A percentile compares a stretch with the other conserved stretches of the same genome.
phyloP scores from a whole-genome alignment of 2,329 filamentous ascomycete species.

The Aspergillus unguis region DNA sequence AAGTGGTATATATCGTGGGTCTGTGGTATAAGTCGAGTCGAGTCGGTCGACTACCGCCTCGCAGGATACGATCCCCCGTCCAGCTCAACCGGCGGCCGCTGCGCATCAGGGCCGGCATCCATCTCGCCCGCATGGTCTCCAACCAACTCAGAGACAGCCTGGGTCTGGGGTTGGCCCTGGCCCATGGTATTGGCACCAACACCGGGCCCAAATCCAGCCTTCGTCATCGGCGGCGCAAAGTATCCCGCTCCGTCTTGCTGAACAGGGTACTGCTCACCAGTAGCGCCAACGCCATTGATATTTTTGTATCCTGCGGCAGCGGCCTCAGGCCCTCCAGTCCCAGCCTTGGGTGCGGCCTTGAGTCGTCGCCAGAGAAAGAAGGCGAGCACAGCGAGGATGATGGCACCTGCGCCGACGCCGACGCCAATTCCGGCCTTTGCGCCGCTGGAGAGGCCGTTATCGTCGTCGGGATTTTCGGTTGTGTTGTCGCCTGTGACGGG shows the following conservation, averaged over 20 bases:
- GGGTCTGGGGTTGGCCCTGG: no score
- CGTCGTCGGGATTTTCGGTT: background rate
- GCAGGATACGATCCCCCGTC: background rate
- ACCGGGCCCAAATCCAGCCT: background rate
- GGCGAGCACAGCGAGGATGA: constrained; percentile 8
- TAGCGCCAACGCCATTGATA: background rate
- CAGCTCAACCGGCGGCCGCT: background rate
- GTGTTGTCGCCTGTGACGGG: background rate
- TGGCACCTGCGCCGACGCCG: constrained; percentile 2
- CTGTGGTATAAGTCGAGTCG: no score
- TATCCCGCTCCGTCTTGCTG: background rate
- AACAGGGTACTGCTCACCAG: background rate
- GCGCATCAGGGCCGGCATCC: constrained; percentile 1
- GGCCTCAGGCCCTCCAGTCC: background rate
- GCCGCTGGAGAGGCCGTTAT: constrained; percentile 1
- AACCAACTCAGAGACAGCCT: background rate
- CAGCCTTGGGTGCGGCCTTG: background rate
- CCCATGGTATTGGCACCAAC: background rate
- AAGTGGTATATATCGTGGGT: no score
- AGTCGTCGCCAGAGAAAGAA: constrained; percentile 5
- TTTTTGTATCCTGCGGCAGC: background rate
- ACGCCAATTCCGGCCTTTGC: constrained; percentile 12
- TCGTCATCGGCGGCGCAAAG: constrained; percentile 3
- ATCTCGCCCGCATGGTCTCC: constrained; percentile 2
- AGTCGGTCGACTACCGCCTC: no score